A percentile compares a stretch with the other conserved stretches of the same genome.
These are phyloP conservation scores for Baorangia bicolor DNA, from an alignment of 768 basidiomycete genomes.

Conservation along the genomic window DNA sequence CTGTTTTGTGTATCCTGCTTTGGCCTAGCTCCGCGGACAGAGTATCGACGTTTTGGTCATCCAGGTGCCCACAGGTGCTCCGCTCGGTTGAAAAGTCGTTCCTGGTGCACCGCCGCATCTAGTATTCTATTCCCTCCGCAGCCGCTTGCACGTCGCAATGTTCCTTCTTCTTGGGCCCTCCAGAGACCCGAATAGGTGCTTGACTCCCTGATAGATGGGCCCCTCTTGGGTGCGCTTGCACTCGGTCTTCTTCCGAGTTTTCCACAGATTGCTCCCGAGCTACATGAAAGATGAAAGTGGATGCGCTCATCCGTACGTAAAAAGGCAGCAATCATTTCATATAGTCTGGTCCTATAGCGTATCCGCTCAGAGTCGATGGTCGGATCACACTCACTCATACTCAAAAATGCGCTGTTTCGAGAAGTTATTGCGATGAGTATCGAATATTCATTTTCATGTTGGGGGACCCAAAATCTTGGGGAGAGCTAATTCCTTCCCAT, in stretches of 20 bases:
- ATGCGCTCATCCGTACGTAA: slow-evolving; percentile 10
- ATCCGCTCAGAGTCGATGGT: background rate
- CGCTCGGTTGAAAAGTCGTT: slow-evolving; percentile 6
- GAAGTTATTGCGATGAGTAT: background rate
- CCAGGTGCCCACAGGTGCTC: background rate
- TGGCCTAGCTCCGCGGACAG: slow-evolving; percentile 12
- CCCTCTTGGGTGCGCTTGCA: background rate
- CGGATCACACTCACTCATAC: slow-evolving; percentile 1
- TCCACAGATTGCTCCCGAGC: background rate
- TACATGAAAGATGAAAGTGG: background rate
- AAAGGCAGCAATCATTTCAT: background rate
- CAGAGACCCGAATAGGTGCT: background rate
- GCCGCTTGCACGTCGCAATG: background rate
- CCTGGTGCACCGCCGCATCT: background rate
- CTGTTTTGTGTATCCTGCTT: background rate
- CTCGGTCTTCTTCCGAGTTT: background rate
- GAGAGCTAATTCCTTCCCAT: background rate
- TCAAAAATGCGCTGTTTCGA: background rate
- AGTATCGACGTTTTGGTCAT: slow-evolving; percentile 4
- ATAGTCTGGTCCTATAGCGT: background rate
- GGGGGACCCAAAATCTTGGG: background rate
- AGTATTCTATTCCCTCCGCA: background rate
- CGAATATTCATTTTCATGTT: background rate
- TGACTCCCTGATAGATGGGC: background rate
- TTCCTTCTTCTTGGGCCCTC: background rate